Base-by-base conservation (phyloP, 352 stramenopile genomes). In the Plasmopara muralis region DNA sequence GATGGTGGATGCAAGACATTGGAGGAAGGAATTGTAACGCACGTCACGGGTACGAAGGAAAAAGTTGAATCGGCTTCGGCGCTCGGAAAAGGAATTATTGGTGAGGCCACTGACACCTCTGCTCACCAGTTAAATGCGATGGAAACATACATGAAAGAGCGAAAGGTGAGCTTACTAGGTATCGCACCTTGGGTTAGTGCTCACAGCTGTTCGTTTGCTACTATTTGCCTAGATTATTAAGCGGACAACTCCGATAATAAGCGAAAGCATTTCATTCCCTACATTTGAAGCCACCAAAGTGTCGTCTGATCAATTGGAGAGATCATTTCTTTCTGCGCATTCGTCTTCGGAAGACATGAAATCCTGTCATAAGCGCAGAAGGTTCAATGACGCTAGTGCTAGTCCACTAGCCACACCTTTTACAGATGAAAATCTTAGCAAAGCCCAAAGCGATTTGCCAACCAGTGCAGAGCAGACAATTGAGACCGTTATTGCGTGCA, bases 71-170 rank as follows among this genome's bases (percentile, higher is more conserved):
- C 49, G 7, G 61, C 50, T 28, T 61, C 65, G 13, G 34, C 25
- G n/a, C 53, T 70, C 43, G 53, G 50, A 15, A 62, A 62, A 1
- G 46, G 59, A 29, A 47, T 77, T 45, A 33, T 74, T 37, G 43
- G 20, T 13, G 57, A 78, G 20, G 60, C 63, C 12, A 55, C 48
- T 9, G 50, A 59, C 25, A 53, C 66, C 8, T 72, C 66, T 12
- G 63, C 44, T 8, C 53, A 66, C 15, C 66, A 73, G 37, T 50
- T 72, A 14, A 28, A 79, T 20, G 60, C 66, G 10, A 62, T 79
- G 25, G 63, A 69, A 45, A 44, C 58, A 10, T 84, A 66, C 54
- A 60, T 81, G 50, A 79, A 79, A 60, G 79, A 81, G 42, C 47
- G 68, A 61, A 70, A 69, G 68, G 73, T 83, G 60, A 43, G 30